Evolutionary conservation across 257 asterid genomes (phyloP).

Genomic region (Solanum ossicruentum): DNA sequence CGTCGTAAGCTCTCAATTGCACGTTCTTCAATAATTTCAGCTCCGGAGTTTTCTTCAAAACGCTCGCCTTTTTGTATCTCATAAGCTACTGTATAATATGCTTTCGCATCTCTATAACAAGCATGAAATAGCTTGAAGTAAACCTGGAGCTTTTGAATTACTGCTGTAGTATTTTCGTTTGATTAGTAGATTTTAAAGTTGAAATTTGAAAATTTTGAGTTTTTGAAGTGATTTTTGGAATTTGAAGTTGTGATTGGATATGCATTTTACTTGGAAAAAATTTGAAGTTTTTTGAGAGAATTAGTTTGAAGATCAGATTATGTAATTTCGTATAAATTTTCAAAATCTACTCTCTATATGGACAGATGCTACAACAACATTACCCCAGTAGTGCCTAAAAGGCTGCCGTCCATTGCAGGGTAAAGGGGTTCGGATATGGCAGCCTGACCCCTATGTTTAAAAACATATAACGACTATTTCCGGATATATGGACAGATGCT

Average conservation of each 20-base stretch:
- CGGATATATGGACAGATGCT: neutral
- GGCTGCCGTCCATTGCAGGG: too few relatives aligned
- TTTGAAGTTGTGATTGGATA: neutral
- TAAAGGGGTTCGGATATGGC: too few relatives aligned
- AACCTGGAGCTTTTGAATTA: neutral
- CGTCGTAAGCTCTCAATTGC: slow-evolving; percentile 36
- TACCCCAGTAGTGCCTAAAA: too few relatives aligned
- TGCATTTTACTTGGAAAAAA: too few relatives aligned
- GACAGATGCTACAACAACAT: neutral
- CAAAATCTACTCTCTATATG: neutral
- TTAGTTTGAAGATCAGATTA: neutral
- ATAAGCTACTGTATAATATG: neutral
- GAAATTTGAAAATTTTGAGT: neutral
- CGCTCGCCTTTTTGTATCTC: neutral
- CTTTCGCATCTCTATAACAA: neutral
- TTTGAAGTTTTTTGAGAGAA: neutral
- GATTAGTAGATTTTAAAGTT: neutral
- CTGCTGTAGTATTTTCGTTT: neutral
- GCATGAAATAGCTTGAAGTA: neutral
- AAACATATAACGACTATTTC: too few relatives aligned
- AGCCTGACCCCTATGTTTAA: too few relatives aligned
- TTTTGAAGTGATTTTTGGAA: neutral
- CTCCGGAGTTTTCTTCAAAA: neutral
- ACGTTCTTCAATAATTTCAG: neutral
- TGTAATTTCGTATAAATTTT: neutral